Evolutionary conservation across 768 basidiomycete genomes (phyloP).

Genomic region (Lentinus tigrinus): DNA sequence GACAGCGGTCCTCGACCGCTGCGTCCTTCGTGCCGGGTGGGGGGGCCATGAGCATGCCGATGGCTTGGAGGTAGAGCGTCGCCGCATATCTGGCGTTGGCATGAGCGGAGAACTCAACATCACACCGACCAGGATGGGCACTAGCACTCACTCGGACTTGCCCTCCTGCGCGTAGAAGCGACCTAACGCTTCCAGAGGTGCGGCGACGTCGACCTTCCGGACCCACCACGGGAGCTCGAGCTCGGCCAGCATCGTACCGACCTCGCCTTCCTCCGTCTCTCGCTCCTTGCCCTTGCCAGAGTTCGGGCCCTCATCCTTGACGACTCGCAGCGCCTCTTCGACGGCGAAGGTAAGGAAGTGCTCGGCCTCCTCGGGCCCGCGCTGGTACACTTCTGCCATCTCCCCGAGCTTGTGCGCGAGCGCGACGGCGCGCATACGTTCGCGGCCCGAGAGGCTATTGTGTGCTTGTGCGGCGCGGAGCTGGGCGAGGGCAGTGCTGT

Average conservation of each 20-base stretch:
- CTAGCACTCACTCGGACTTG: conserved; percentile 50
- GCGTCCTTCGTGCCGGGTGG: conserved; percentile 24
- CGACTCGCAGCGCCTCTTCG: conserved; percentile 39
- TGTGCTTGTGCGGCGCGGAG: conserved; percentile 15
- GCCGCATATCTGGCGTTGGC: conserved; percentile 52
- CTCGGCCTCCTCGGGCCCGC: conserved; percentile 39
- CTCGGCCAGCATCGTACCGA: conserved; percentile 33
- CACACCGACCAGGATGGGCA: conserved; percentile 9
- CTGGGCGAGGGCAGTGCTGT: conserved; percentile 16
- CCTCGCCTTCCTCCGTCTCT: conserved; percentile 5
- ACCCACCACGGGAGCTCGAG: conserved; percentile 63
- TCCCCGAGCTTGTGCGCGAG: conserved; percentile 47
- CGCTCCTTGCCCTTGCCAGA: conserved; percentile 12
- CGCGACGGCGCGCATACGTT: conserved; percentile 44
- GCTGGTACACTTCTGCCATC: conserved; percentile 34
- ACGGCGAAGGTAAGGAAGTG: conserved; percentile 44
- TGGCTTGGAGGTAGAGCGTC: conserved; percentile 64
- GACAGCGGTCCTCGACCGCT: conserved; percentile 51
- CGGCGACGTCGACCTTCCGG: conserved; percentile 56
- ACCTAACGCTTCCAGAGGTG: conserved; percentile 67
- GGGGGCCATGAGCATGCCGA: conserved; percentile 56
- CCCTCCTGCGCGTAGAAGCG: conserved; percentile 57
- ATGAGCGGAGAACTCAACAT: neutral
- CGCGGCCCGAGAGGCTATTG: conserved; percentile 29
- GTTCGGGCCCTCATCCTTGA: conserved; percentile 31